phyloP scores from a whole-genome alignment of 805 yeast genomes.

The Wickerhamiella australiensis region DNA sequence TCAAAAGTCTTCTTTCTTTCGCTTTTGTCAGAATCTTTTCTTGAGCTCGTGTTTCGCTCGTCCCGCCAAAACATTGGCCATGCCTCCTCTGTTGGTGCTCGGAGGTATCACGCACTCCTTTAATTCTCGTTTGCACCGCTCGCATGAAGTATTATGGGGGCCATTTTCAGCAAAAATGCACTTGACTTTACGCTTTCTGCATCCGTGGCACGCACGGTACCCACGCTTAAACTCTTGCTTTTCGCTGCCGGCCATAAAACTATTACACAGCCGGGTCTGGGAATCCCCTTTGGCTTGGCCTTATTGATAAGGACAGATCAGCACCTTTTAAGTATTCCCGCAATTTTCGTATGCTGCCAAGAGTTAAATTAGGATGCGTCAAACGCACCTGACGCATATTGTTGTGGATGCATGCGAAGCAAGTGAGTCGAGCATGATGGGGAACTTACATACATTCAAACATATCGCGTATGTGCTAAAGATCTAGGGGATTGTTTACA shows the following conservation, averaged over 20 bases:
- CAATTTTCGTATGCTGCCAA: too few species aligned
- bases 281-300: too few species aligned
- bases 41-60: slow-evolving; percentile 18
- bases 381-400: not conserved
- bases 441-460: too few species aligned
- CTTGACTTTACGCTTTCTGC: slow-evolving; percentile 71
- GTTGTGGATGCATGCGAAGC: not conserved
- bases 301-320: too few species aligned
- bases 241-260: too few species aligned
- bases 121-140: slow-evolving; percentile 70
- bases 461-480: too few species aligned
- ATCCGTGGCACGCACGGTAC: slow-evolving; percentile 75
- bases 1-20: too few species aligned
- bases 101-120: slow-evolving; percentile 66
- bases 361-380: not conserved
- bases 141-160: slow-evolving; percentile 74
- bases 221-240: slow-evolving; percentile 40
- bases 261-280: too few species aligned
- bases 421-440: too few species aligned
- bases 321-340: too few species aligned
- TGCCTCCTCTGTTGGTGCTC: slow-evolving; percentile 40
- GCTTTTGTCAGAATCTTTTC: not conserved
- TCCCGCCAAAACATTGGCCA: slow-evolving; percentile 30
- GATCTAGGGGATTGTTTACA: too few species aligned
- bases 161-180: slow-evolving; percentile 74